Conservation (phyloP, 495 filamentous ascomycete species). For the Staphylotrichum longicolle region DNA sequence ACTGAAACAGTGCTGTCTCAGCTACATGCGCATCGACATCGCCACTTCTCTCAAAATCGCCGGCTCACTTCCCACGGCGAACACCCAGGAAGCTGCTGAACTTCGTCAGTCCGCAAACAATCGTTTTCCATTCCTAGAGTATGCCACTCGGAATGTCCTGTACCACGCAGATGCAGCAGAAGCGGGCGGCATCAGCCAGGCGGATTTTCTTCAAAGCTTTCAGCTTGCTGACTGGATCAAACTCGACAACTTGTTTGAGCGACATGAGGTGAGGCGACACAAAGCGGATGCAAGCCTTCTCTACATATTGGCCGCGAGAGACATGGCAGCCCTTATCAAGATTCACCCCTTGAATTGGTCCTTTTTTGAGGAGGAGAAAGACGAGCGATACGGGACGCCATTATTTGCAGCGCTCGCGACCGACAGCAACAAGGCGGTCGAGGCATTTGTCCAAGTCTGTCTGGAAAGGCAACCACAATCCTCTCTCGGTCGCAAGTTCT, state of each 20-base stretch:
- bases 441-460: constrained; percentile 23
- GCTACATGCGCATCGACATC: constrained; percentile 24
- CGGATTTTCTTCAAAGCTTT: constrained; percentile 39
- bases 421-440: constrained; percentile 26
- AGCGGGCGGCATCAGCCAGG: constrained; percentile 35
- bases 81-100: constrained; percentile 22
- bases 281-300: constrained; percentile 37
- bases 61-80: constrained; percentile 11
- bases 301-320: constrained; percentile 49
- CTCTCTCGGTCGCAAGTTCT: neutral
- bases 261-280: constrained; percentile 30
- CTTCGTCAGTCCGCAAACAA: constrained; percentile 20
- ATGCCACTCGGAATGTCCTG: constrained; percentile 20
- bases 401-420: constrained; percentile 46
- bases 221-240: constrained; percentile 37
- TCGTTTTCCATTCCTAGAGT: constrained; percentile 22
- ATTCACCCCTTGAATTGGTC: constrained; percentile 20
- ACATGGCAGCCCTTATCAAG: constrained; percentile 41
- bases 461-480: neutral
- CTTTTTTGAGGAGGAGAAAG: constrained; percentile 30
- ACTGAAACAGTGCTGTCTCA: constrained; percentile 39
- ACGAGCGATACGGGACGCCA: constrained; percentile 42
- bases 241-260: constrained; percentile 36
- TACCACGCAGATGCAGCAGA: constrained; percentile 27
- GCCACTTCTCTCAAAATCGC: constrained; percentile 2